Base-by-base conservation (phyloP, 108 stramenopile genomes). In the Discostella pseudostelligera region DNA sequence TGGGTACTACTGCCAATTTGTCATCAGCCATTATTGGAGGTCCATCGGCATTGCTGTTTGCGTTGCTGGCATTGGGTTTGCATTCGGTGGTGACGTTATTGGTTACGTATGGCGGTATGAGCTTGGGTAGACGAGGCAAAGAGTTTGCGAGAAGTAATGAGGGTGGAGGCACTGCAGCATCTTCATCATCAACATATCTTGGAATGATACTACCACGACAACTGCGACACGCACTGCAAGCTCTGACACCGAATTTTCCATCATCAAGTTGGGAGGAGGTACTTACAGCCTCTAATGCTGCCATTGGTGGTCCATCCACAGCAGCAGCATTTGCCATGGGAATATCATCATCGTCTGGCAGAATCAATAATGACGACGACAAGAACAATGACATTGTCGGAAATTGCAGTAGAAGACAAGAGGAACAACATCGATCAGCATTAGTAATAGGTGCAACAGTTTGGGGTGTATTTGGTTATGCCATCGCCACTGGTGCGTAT, bases 201-300 rank as follows among this genome's bases (percentile, higher is more conserved):
- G n/a, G n/a, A n/a, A n/a, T n/a, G n/a, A n/a, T n/a, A n/a, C n/a
- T n/a, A n/a, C n/a, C n/a, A n/a, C n/a, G n/a, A n/a, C n/a, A n/a
- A n/a, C n/a, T n/a, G n/a, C n/a, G n/a, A n/a, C n/a, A n/a, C n/a
- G n/a, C n/a, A n/a, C n/a, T n/a, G n/a, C 39, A 17, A 12, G 12
- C 21, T 1, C 24, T 5, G 49, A 39, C 16, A 19, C 56, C 55
- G 20, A 51, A 43, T 26, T 56, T 24, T 45, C 59, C 54, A 13
- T 35, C 22, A 12, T 37, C 81, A 25, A 63, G 59, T 20, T 60
- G 83, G 69, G 79, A 86, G 62, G 88, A 92, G 69, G 47, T 86
- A 10, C 73, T 86, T 53, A 80, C 85, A 29, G 90, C 90, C 37
- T 85, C 84, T 10, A 92, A 92, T 65, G 90, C 87, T n/a, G 90